Conservation (phyloP, 2,329 filamentous ascomycete genomes). For the Diaporthe velutina region DNA sequence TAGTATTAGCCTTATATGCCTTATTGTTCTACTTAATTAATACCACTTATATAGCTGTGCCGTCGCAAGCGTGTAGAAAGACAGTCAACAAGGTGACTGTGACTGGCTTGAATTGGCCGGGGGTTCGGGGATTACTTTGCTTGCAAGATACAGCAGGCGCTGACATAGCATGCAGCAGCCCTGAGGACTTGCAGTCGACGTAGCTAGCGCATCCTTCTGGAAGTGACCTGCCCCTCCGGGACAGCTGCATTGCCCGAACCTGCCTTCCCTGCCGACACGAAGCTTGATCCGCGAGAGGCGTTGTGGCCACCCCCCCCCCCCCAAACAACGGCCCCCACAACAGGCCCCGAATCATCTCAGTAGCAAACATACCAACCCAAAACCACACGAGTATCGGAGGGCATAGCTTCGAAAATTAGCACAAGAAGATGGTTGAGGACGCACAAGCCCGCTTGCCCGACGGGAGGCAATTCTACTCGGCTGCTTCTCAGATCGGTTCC, state of each 20-base stretch:
- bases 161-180: neutral
- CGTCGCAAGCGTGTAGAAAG: too few relatives aligned
- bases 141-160: too few relatives aligned
- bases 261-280: too few relatives aligned
- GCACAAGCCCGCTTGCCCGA: too few relatives aligned
- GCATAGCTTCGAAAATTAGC: neutral
- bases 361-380: neutral
- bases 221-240: neutral
- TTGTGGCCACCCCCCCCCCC: neutral
- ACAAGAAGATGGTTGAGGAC: neutral
- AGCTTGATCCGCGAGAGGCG: neutral
- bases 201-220: neutral
- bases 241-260: neutral
- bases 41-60: too few relatives aligned
- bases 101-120: too few relatives aligned
- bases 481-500: slow-evolving; percentile 20
- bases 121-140: too few relatives aligned
- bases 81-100: too few relatives aligned
- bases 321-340: neutral
- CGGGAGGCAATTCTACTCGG: neutral
- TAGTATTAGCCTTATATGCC: too few relatives aligned
- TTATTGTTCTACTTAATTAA: too few relatives aligned
- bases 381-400: neutral
- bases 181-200: too few relatives aligned
- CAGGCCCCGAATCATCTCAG: too few relatives aligned